A percentile compares a stretch with the other conserved stretches of the same genome.
These are phyloP conservation scores for Mycosphaerella sp. DNA, from an alignment of 2,329 filamentous ascomycete genomes.

Conservation along the genomic window DNA sequence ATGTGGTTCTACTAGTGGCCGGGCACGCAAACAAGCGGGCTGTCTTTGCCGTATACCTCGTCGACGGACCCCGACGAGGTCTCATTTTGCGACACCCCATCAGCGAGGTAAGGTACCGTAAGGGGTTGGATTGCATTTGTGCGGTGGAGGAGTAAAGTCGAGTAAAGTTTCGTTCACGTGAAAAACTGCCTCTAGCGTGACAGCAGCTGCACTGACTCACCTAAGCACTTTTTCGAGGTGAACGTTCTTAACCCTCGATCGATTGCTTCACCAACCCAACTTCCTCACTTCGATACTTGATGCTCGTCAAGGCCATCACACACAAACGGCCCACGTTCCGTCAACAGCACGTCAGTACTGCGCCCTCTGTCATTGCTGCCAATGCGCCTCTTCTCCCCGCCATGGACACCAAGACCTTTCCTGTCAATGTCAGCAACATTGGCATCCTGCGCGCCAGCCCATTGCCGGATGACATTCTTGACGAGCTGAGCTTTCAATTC, in stretches of 20 bases:
- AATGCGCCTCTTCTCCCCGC: background rate
- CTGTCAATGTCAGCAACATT: slow-evolving; percentile 38
- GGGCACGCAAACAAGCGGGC: no score
- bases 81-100: no score
- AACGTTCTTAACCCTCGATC: background rate
- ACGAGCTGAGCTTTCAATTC: slow-evolving; percentile 31
- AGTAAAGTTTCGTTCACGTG: no score
- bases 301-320: background rate
- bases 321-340: background rate
- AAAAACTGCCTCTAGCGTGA: no score
- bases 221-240: no score
- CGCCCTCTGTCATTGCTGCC: background rate
- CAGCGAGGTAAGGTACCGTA: no score
- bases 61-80: no score
- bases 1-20: no score
- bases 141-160: no score
- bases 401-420: slow-evolving; percentile 36
- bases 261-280: background rate
- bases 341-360: background rate
- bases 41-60: no score
- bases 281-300: background rate
- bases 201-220: no score
- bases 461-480: slow-evolving; percentile 32
- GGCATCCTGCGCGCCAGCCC: slow-evolving; percentile 34
- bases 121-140: no score